Base-by-base conservation (phyloP, 1,139 yeast species). In the Diutina siamensis region DNA sequence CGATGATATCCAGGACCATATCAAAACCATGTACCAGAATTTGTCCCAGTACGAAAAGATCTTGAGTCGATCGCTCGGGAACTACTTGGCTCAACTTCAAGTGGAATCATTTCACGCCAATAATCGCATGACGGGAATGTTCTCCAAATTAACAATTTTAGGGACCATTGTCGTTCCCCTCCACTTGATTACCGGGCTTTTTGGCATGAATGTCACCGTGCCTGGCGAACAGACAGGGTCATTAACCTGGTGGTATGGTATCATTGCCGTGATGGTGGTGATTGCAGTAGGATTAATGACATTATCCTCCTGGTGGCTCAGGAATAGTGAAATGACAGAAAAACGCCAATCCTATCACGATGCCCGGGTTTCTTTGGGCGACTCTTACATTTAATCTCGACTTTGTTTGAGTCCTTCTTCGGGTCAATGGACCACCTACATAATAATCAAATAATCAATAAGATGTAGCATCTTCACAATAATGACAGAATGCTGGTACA, bases 1-100 rank as follows among this genome's bases (percentile, higher is more conserved):
- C 51, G 97, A 97, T 49, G 98, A 92, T 78, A 89, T 89, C 57
- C 97, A 89, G 65, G 97, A 89, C 72, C 98, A 89, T 74, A 84
- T 89, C 56, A 80, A 89, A 51, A 89, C 97, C 18, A 89, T 89
- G 97, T 84, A 81, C 62, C 96, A 88, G 62, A 88, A 87, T 56
- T 74, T 89, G 58, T 64, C 81, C 45, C 86, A 95, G 3, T 89
- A 87, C 57, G 98, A 89, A 62, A 89, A 89, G 72, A 88, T 89
- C 55, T 83, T 92, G 58, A 81, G 94, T 42, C 75, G 97, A 52
- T 83, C 95, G 0, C 97, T 89, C 61, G 76, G 95, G 22, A 89
- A 89, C 60, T 89, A 89, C 60, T 70, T 89, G 60, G 97, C 97
- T 0, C 97, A 88, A 61, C 70, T 89, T 56, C 97, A 89, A 61